These are phyloP conservation scores for Candida sphagnicola DNA, from an alignment of 805 yeast genomes.

Conservation along the genomic window DNA sequence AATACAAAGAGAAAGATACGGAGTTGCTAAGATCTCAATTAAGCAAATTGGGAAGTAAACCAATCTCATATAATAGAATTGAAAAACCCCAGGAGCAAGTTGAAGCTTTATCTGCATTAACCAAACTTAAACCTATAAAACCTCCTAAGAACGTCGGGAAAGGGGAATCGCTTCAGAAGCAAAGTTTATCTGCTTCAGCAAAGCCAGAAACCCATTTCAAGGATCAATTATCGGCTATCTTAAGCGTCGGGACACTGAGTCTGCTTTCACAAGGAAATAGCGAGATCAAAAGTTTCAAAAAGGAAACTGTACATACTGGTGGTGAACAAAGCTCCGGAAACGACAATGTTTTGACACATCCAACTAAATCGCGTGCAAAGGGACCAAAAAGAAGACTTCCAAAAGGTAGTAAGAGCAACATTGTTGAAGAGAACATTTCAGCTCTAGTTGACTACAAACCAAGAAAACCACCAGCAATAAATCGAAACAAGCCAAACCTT, in stretches of 20 bases:
- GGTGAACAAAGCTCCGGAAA: too few species aligned
- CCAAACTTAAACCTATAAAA: constrained; percentile 14
- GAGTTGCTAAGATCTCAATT: constrained; percentile 21
- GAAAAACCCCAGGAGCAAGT: constrained; percentile 6
- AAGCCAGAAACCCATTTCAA: constrained; percentile 14
- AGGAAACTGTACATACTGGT: not conserved
- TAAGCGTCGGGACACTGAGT: constrained; percentile 17
- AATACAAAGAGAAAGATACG: constrained; percentile 19
- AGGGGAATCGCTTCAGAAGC: constrained; percentile 1
- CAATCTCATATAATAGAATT: constrained; percentile 3
- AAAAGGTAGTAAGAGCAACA: constrained; percentile 10
- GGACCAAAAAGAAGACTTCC: constrained; percentile 54
- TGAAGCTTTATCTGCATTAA: constrained; percentile 15
- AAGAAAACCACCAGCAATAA: not conserved
- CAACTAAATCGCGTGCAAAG: constrained; percentile 43
- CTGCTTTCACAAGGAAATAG: not conserved
- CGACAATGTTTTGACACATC: constrained; percentile 43
- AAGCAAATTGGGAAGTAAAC: constrained; percentile 16
- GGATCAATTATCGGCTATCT: constrained; percentile 20
- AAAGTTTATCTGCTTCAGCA: not conserved
- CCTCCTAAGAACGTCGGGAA: constrained; percentile 5
- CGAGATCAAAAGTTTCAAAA: constrained; percentile 1
- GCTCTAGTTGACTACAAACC: not conserved
- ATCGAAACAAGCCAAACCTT: not conserved
- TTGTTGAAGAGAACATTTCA: not conserved